Evolutionary conservation across 2,329 filamentous ascomycete species (phyloP), one percentile per base, ranked within the genome.

Genomic region (Teratosphaeria zuluensis): DNA sequence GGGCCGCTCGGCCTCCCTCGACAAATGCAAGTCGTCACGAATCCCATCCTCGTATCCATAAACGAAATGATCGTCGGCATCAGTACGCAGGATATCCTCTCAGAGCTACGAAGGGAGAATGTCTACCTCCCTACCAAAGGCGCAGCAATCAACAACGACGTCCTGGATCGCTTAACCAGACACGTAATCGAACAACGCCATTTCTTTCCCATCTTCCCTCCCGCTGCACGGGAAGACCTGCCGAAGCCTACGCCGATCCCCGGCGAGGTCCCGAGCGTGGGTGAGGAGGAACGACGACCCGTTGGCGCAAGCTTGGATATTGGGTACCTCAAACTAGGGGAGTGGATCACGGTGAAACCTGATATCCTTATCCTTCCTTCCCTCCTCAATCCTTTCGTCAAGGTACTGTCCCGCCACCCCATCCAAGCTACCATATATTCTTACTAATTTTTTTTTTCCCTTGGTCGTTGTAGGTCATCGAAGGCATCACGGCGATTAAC

Each of bases 141-240:
- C 69, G 65, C 67, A 0, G 14, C 24, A 4, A 35, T 32, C 19
- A 32, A 55, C 30, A 55, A 24, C 31, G 84, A 89, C 64, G 67
- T 89, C 30, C 78, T 92, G 67, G 84, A 85, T 16, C 78, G 92
- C n/a, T 74, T 92, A 53, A 84, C 88, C 5, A 81, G 85, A 21
- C 87, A 94, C 65, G 73, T 99, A 19, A 83, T 99, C 59, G 88
- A 96, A 74, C 94, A 97, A 75, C 80, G 92, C 6, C 91, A 94
- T 69, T 97, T 92, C 73, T 90, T 90, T 68, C 94, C 94, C 0
- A 75, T 97, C 0, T 96, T 92, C 69, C 94, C 94, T 5, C 86
- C 92, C 0, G 81, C 85, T 12, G 84, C 88, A 55, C 81, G 91
- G 54, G 80, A 83, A 59, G 83, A 77, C 64, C 75, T 90, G 58